Base-by-base conservation (phyloP, 257 asterid genomes). In the Nemophila menziesii region DNA sequence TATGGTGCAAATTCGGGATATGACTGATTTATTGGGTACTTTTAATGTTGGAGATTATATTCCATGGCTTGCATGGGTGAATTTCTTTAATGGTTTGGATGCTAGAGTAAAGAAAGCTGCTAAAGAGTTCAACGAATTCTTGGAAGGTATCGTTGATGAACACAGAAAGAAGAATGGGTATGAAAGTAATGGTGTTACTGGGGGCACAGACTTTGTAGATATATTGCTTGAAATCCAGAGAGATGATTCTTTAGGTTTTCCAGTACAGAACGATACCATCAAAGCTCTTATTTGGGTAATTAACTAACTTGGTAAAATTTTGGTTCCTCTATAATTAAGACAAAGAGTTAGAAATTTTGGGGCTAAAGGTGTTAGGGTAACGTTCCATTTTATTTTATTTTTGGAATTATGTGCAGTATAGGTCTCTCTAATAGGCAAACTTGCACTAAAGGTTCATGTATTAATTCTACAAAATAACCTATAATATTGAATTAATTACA, bases 221-320 rank as follows among this genome's bases (percentile, higher is more conserved):
- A 53, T 68, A 20, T 58, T 78, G 66, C 70, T 74, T 20, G 55
- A 67, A 5, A 41, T 60, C 61, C 63, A 63, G 33, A 51, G 51
- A 13, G 63, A 64, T 7, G 37, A 22, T 8, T 2, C 13, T 14
- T 27, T 16, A 12, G 43, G 39, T 22, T 39, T 60, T 16, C 51
- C 44, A 17, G 18, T 67, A 13, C 64, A 45, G 0, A 44, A 22
- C 0, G 67, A 65, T 8, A 29, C 59, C 2, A 24, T 69, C 43
- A 71, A 78, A 60, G 80, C 80, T 5, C 2, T 74, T 11, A 38
- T 74, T 27, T 0, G 68, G 60, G 83, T 78, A 55, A 43, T 20
- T 21, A 11, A n/a, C n/a, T n/a, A n/a, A n/a, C n/a, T n/a, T n/a
- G n/a, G n/a, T n/a, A n/a, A n/a, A n/a, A n/a, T n/a, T n/a, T n/a